Evolutionary conservation across 805 yeast species (phyloP), one percentile per base, ranked within the genome.

Genomic region (Yarrowia sp.): DNA sequence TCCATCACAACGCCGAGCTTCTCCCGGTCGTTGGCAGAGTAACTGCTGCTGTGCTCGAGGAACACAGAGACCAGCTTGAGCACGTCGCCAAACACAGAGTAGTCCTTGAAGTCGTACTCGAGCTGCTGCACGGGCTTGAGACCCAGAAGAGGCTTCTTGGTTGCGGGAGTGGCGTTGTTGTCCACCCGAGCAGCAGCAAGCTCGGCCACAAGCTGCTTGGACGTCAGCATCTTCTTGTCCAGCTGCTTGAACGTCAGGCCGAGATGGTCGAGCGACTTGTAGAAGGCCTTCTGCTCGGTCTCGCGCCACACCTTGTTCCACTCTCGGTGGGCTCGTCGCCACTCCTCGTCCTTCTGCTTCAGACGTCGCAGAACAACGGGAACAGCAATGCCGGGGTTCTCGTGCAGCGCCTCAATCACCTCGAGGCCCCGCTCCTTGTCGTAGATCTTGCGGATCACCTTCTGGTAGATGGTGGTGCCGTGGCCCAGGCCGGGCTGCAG

Each of bases 281-380:
- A 90, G 73, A 88, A 92, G 0, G 91, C 96, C 69, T 90, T 92
- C 71, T 92, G 97, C 74, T 94, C 99, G 76, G 96, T 85, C 75
- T 93, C 98, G 71, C 99, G 85, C 99, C 99, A 94, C 13, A 91
- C 96, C 72, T 93, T 93, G 75, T 93, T 93, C 98, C 99, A 94
- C 73, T 94, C 98, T 69, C 98, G 84, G 70, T 93, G 99, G 1
- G 97, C 92, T 65, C 97, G 84, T 74, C 90, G 88, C 99, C 99
- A 94, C 75, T 94, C 99, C 74, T 94, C 98, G 72, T 94, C 98
- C 75, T 94, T 94, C 75, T 94, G 98, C 75, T 94, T 94, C 72
- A 94, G 81, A 70, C 99, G 84, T 68, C 87, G 89, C 73, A 94
- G 78, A 13, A 94, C 96, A 63, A 94, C 85, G 1, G 99, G 98